A percentile compares a stretch with the other conserved stretches of the same genome.
Evolutionary conservation across 208 protist species (phyloP).

Genomic region (Wallacemonas sp.): DNA sequence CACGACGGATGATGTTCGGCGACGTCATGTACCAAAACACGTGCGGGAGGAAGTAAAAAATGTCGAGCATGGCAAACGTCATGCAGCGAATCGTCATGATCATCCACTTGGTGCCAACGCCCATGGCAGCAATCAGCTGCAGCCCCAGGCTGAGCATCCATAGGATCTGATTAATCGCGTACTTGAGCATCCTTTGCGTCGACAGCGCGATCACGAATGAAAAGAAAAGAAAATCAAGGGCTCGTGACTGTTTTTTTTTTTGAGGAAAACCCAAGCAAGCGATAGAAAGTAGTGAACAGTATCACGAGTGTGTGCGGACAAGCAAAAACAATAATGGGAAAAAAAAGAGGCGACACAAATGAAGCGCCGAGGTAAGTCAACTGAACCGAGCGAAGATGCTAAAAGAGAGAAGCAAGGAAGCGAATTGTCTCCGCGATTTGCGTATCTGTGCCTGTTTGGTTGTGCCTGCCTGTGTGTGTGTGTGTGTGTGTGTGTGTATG

Average conservation of each 20-base stretch:
- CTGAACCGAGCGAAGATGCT: no score
- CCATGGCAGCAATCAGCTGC: slow-evolving; percentile 77
- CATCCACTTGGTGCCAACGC: slow-evolving; percentile 78
- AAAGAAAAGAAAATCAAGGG: not conserved
- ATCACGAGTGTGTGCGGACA: no score
- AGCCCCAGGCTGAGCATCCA: slow-evolving; percentile 53
- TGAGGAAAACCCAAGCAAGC: no score
- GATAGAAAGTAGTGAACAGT: no score
- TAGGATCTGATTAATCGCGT: slow-evolving; percentile 61
- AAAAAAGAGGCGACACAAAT: no score
- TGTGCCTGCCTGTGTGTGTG: no score
- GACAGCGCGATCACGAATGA: not conserved
- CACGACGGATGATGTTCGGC: slow-evolving; percentile 77
- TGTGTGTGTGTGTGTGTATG: no score
- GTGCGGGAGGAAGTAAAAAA: slow-evolving; percentile 66
- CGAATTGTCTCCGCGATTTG: no score
- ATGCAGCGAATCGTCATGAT: slow-evolving; percentile 68
- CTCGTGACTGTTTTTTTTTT: slow-evolving; percentile 21
- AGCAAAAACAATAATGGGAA: no score
- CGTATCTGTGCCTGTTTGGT: no score
- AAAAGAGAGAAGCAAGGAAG: no score
- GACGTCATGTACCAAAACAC: slow-evolving; percentile 70
- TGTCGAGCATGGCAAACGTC: slow-evolving; percentile 54
- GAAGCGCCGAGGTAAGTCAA: no score
- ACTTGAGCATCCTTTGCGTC: slow-evolving; percentile 27